phyloP scores from a whole-genome alignment of 2,329 filamentous ascomycete species.

The Penicillium frequentans region DNA sequence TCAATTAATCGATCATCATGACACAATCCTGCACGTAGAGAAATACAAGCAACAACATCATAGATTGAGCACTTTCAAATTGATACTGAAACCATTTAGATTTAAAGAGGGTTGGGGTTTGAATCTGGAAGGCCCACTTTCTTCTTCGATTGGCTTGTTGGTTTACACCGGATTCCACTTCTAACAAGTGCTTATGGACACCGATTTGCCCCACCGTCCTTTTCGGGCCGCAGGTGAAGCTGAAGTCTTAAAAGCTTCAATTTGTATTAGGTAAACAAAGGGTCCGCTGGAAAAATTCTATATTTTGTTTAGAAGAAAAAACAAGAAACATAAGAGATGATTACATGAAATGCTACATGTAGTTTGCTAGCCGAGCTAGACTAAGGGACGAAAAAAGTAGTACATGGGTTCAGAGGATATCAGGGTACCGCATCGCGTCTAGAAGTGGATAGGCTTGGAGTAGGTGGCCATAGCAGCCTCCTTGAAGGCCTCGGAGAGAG shows the following conservation, averaged over 20 bases:
- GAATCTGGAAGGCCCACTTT: not conserved
- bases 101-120: too few species aligned
- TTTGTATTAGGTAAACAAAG: not conserved
- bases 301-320: slow-evolving; percentile 5
- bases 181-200: not conserved
- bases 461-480: slow-evolving; percentile 98
- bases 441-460: slow-evolving; percentile 94
- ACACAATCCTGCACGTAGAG: too few species aligned
- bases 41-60: too few species aligned
- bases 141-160: not conserved
- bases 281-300: not conserved
- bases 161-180: not conserved
- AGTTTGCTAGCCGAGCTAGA: slow-evolving; percentile 37
- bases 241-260: not conserved
- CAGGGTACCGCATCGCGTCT: slow-evolving; percentile 34
- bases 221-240: not conserved
- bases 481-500: slow-evolving; percentile 96
- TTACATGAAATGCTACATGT: slow-evolving; percentile 40
- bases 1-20: too few species aligned
- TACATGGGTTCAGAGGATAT: slow-evolving; percentile 25
- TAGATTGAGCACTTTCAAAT: too few species aligned
- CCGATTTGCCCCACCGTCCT: not conserved
- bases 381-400: slow-evolving; percentile 30
- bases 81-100: too few species aligned
- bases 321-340: slow-evolving; percentile 23